Evolutionary conservation across 495 filamentous ascomycete species (phyloP), one percentile per base, ranked within the genome.

Genomic region (Clavariopsis aquatica): DNA sequence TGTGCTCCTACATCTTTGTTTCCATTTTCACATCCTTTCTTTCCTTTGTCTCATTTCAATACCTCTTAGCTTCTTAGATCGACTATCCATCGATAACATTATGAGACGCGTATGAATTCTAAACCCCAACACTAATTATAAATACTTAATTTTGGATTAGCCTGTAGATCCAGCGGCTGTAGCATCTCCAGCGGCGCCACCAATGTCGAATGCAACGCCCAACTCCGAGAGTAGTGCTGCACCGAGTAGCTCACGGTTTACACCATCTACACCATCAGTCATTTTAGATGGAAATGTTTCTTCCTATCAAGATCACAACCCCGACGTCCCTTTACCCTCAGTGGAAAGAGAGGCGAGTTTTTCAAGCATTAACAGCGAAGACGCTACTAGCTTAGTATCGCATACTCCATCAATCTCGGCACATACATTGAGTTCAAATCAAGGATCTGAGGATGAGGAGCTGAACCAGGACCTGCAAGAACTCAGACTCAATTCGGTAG

Each of bases 301-400:
- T 15, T n/a, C n/a, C n/a, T n/a, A 52, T 41, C 45, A 46, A 34
- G 64, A 68, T 17, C 4, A 34, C 20, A 58, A 68, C 49, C 64
- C 57, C 23, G 58, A 68, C 29, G 27, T 13, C 1, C 58, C 64
- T 45, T 46, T 62, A 41, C 64, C 64, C 17, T 62, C 58, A 0
- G 47, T 68, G 36, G 64, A 68, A 41, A 34, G 49, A 41, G 57
- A 47, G 15, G 9, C 28, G 12, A 20, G 22, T 9, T 45, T 34
- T 3, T 8, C 47, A 22, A 34, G 22, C 36, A 56, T 6, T 17
- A 43, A 43, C 27, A 38, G 22, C 17, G 20, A 51, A 4, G 49
- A 19, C 43, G 57, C 31, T 51, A 51, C 56, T 1, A 49, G 7
- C 8, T 49, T 49, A 54, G 27, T 31, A 26, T 1, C 36, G 1